Evolutionary conservation across 2,329 filamentous ascomycete genomes (phyloP).

Genomic region (Phialocephala subalpina): DNA sequence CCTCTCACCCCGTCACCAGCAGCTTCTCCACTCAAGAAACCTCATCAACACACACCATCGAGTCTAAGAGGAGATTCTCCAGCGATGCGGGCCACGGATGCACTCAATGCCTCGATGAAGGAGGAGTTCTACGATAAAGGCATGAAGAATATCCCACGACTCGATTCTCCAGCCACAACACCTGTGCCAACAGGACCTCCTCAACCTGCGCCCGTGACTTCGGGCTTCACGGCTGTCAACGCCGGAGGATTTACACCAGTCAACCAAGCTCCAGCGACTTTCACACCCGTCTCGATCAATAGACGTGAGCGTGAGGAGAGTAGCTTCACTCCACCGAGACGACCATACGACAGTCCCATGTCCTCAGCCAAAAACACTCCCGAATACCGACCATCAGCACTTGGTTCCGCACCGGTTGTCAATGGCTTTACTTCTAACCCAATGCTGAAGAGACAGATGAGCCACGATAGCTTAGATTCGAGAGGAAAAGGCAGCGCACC

Average conservation of each 20-base stretch:
- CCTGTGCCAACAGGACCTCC: constrained; percentile 34
- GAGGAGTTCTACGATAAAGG: constrained; percentile 42
- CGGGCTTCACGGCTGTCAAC: constrained; percentile 51
- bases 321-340: constrained; percentile 57
- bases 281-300: constrained; percentile 63
- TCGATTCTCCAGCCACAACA: constrained; percentile 40
- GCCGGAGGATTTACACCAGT: constrained; percentile 70
- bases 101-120: constrained; percentile 62
- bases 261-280: constrained; percentile 62
- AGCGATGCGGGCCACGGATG: constrained; percentile 63
- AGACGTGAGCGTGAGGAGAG: constrained; percentile 56
- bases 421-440: constrained; percentile 61
- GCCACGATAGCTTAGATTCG: constrained; percentile 56
- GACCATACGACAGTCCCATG: constrained; percentile 67
- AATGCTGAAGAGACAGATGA: constrained; percentile 78
- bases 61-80: constrained; percentile 72
- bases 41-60: constrained; percentile 64
- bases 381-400: constrained; percentile 64
- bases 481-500: constrained; percentile 41
- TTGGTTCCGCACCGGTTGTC: constrained; percentile 58
- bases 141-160: constrained; percentile 45
- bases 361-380: constrained; percentile 70
- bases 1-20: constrained; percentile 83
- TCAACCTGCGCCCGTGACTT: constrained; percentile 32
- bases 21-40: constrained; percentile 76